Evolutionary conservation across 2,329 filamentous ascomycete genomes (phyloP).

Genomic region (Colletotrichum karsti): DNA sequence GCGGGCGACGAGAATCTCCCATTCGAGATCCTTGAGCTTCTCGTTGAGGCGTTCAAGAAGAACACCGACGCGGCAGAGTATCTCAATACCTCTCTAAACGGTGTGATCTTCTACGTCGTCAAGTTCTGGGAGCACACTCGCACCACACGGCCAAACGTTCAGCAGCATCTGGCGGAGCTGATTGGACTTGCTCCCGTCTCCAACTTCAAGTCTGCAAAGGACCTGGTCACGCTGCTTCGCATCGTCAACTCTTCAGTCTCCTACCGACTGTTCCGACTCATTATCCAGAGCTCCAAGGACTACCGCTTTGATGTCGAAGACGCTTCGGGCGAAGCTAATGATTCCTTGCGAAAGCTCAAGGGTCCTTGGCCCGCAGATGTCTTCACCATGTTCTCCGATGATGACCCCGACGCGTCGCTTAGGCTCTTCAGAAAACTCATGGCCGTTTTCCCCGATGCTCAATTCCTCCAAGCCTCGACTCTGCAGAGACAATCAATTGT

Average conservation of each 20-base stretch:
- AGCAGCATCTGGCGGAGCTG: neutral
- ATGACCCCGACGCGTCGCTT: neutral
- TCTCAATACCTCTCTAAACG: neutral
- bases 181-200: neutral
- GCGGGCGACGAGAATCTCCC: neutral
- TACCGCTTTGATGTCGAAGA: conserved; percentile 35
- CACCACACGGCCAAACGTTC: neutral
- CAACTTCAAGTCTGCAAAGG: neutral
- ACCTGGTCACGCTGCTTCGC: neutral
- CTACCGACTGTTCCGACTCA: conserved; percentile 34
- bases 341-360: neutral
- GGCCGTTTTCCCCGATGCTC: neutral
- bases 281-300: conserved; percentile 29
- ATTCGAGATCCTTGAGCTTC: neutral
- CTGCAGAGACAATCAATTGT: neutral
- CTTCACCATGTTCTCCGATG: neutral
- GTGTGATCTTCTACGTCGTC: neutral
- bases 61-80: neutral
- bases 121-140: conserved; percentile 11
- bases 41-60: neutral
- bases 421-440: neutral
- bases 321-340: neutral
- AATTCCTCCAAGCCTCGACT: neutral
- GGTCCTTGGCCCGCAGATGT: conserved; percentile 7
- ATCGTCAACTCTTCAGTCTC: neutral